Base-by-base conservation (phyloP, 192 early-diverging fungal species). In the Coemansia interrupta region DNA sequence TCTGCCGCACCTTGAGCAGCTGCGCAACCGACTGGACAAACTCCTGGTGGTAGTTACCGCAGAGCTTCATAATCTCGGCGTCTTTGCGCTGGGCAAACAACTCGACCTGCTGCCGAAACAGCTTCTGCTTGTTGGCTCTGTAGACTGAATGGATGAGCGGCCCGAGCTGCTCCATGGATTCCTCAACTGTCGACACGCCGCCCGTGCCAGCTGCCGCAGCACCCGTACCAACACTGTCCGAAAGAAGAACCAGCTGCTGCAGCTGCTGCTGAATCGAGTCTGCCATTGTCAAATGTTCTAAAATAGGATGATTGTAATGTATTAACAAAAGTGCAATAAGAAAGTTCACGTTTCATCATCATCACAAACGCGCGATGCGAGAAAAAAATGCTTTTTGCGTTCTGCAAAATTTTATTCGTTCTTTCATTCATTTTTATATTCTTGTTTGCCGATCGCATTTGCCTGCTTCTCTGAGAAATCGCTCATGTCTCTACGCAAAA, bases 51-150 rank as follows among this genome's bases (percentile, higher is more conserved):
- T 99, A 90, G 70, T 86, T 84, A 65, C 89, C 91, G 77, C 97
- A 99, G 82, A 99, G 91, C 54, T 90, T 87, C 81, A 97, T 95
- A 58, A 99, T 99, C 72, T 99, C 97, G 28, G 83, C 82, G 60
- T 97, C 95, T 61, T 98, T 98, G 49, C 85, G 84, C 49, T 85
- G 78, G 23, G 93, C 89, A 66, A 96, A 93, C 32, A 79, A 36
- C 28, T 85, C 80, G 14, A 99, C 83, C 50, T 93, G 90, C 38
- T 95, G 89, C n/a, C 87, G 70, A 57, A 97, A 97, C 26, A 86
- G 82, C 42, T 90, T 87, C 72, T 96, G 89, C 68, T 90, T 89
- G 53, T 87, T 87, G 39, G 88, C 81, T 32, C 91, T 88, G 56
- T 93, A 87, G 24, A 99, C 88, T 9, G 88, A 89, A 66, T 93